Base-by-base conservation (phyloP, 192 early-diverging fungal species). In the Rhizophagus prolifer region DNA sequence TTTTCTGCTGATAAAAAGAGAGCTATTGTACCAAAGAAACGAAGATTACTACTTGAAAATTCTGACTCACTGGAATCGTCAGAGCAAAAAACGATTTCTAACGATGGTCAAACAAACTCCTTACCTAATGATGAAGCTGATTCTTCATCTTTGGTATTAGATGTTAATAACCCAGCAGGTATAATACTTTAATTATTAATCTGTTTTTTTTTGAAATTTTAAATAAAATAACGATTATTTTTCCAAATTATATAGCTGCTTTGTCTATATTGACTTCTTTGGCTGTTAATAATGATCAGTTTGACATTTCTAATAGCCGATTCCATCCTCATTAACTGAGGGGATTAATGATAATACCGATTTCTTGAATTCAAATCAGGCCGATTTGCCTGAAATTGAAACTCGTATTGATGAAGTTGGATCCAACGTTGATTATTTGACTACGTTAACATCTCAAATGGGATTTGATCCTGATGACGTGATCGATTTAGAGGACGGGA, bases 1-100 rank as follows among this genome's bases (percentile, higher is more conserved):
- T 96, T 94, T 81, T 87, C 92, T 30, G 78, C 79, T 38, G 89
- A 90, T 23, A 80, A 83, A 61, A 88, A 87, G 75, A 34, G 84
- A 19, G 78, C 81, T 2, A 80, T 86, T 41, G 83, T 86, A 68
- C 86, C 86, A 9, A 82, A 84, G 72, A 89, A 89, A 63, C 72
- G 72, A 36, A 59, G 72, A 59, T 74, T 74, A 63, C 44, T 74
- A 62, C n/a, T 74, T 26, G 60, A 34, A 25, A 71, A 54, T 71
- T 26, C 46, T 31, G 70, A 58, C n/a, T 26, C 70, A 4, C 9
- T 58, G 3, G 70, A 38, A 19, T 54, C 65, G 14, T 54, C 25
- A 30, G 62, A 64, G 14, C 62, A 64, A 64, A 64, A 21, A 31
- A 25, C 9, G 9, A 44, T 21, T 69, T 69, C 28, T 36, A 46